Conservation (phyloP, 1,139 yeast species). For the Zygosaccharomyces pseudobailii region DNA sequence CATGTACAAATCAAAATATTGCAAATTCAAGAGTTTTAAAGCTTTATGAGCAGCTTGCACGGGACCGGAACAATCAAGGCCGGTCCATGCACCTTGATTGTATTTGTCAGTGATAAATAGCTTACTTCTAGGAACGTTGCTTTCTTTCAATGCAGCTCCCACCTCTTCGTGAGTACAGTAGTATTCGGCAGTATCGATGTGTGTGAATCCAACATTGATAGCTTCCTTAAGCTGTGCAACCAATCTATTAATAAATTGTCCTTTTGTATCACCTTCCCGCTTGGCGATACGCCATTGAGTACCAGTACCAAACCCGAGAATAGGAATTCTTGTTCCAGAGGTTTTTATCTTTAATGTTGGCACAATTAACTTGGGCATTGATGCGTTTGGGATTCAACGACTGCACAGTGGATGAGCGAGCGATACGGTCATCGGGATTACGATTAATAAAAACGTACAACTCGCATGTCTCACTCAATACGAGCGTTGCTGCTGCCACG, state of each 20-base stretch:
- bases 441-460: background rate
- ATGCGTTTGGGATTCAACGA: background rate
- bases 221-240: conserved; percentile 43
- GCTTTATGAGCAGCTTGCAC: conserved; percentile 38
- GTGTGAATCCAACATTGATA: conserved; percentile 43
- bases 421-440: background rate
- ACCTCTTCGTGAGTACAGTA: conserved; percentile 57
- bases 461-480: background rate
- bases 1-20: conserved; percentile 47
- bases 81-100: conserved; percentile 30
- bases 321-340: conserved; percentile 35
- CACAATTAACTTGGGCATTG: background rate
- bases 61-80: conserved; percentile 35
- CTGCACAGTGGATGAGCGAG: background rate
- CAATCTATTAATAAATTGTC: conserved; percentile 33
- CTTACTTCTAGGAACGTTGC: conserved; percentile 39
- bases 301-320: conserved; percentile 51
- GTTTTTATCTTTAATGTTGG: conserved; percentile 13
- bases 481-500: background rate
- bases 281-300: conserved; percentile 56
- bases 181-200: conserved; percentile 56
- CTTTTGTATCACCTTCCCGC: conserved; percentile 35
- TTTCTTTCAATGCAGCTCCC: conserved; percentile 44
- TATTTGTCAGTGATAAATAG: conserved; percentile 57
- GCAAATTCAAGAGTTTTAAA: conserved; percentile 35